Base-by-base conservation (phyloP, 2,329 filamentous ascomycete genomes). In the Ophiocordyceps robertsii region DNA sequence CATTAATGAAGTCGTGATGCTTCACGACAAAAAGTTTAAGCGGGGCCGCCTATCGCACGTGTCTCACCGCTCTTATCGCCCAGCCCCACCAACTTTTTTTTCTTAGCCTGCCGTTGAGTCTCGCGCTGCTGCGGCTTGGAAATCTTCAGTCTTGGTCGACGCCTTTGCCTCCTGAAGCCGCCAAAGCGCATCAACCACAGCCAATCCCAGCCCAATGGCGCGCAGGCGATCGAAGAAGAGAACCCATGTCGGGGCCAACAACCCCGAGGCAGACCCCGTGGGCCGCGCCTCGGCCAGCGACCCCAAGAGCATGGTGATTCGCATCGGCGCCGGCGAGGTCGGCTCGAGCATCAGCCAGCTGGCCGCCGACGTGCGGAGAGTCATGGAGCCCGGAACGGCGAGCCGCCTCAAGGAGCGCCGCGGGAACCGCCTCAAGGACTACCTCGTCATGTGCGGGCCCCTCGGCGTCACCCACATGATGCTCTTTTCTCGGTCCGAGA, bases 261-360 rank as follows among this genome's bases (percentile, higher is more conserved):
- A 76, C 52, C 73, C 75, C 41, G 75, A 75, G 53, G 62, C 68
- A 47, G 66, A 72, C 53, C 54, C 73, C 49, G 67, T 71, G 37
- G 72, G 76, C 44, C 77, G 80, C 62, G 73, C 77, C 45, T 74
- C 79, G 21, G 71, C 74, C 42, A 77, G 80, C 49, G 73, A 80
- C 41, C 92, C 92, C 30, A 95, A 95, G 72, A 93, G 84, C 60
- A 95, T 98, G 90, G 90, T 98, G 45, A 95, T 98, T 63, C 85
- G 92, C 52, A 89, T 95, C 55, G 92, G 92, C 54, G 90, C 89
- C 53, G 84, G 88, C 55, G 86, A 95, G 59, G 87, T 98, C 41
- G 92, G 92, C 44, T 78, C 86, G 46, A 94, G 84, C 60, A 76
- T 98, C 54, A 90, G 82, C 60, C 89, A 96, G 65, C 70, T 98